phyloP scores from a whole-genome alignment of 2,329 filamentous ascomycete species.

The Aspergillus jensenii region DNA sequence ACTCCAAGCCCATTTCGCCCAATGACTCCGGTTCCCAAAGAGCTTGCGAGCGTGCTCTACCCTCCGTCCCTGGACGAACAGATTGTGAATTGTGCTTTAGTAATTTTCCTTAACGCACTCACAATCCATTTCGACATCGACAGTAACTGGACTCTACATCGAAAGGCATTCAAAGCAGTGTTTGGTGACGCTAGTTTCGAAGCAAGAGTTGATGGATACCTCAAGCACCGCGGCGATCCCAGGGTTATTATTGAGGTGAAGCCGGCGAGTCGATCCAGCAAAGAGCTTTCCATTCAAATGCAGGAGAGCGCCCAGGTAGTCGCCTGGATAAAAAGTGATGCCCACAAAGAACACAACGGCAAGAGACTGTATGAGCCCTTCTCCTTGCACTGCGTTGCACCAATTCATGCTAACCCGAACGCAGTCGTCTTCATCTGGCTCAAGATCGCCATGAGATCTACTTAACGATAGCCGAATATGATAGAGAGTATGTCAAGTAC shows the following conservation, averaged over 20 bases:
- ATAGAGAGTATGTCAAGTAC: background rate
- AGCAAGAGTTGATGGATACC: background rate
- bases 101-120: background rate
- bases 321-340: background rate
- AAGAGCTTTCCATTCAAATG: background rate
- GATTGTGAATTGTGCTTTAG: background rate
- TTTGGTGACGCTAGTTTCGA: background rate
- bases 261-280: background rate
- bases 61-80: background rate
- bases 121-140: background rate
- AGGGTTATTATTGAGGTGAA: background rate
- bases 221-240: background rate
- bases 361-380: background rate
- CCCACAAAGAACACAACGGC: background rate
- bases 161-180: background rate
- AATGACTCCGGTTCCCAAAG: background rate
- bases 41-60: slow-evolving; percentile 14
- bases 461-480: background rate
- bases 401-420: background rate
- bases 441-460: background rate
- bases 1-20: background rate
- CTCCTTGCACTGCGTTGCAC: background rate
- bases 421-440: background rate
- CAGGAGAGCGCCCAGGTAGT: background rate
- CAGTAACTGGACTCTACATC: background rate